These are phyloP conservation scores for Hygrophorus russula DNA, from an alignment of 768 basidiomycete species.

Conservation along the genomic window DNA sequence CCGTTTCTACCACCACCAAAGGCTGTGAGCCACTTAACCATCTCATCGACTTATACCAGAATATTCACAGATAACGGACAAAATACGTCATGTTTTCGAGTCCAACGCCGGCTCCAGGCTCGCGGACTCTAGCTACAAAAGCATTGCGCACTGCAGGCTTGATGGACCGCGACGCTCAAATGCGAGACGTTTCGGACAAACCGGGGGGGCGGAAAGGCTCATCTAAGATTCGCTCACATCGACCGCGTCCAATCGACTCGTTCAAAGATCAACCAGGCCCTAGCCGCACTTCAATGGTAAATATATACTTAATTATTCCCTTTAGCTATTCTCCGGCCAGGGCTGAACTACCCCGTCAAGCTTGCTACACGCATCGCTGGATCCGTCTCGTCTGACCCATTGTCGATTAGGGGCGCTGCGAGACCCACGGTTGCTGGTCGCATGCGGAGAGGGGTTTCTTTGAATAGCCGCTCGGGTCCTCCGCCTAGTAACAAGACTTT, in stretches of 20 bases:
- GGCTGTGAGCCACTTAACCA: too few relatives aligned
- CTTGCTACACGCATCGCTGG: slow-evolving; percentile 20
- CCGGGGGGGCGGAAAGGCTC: slow-evolving; percentile 65
- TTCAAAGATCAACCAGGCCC: slow-evolving; percentile 36
- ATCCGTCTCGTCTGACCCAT: slow-evolving; percentile 37
- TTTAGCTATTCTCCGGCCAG: slow-evolving; percentile 10
- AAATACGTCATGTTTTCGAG: slow-evolving; percentile 41
- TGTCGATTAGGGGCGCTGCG: slow-evolving; percentile 59
- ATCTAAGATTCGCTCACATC: slow-evolving; percentile 50
- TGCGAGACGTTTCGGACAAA: slow-evolving; percentile 60
- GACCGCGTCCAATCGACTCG: slow-evolving; percentile 47
- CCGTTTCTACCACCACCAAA: too few relatives aligned
- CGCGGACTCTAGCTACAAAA: slow-evolving; percentile 45
- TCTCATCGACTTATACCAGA: too few relatives aligned
- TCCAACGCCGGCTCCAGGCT: slow-evolving; percentile 45
- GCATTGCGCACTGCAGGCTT: slow-evolving; percentile 64
- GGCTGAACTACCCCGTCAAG: slow-evolving; percentile 17
- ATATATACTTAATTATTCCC: slow-evolving; percentile 26
- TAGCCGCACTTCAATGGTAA: slow-evolving; percentile 53
- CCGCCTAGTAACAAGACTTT: slow-evolving; percentile 26
- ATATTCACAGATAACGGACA: too few relatives aligned
- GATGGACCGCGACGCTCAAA: slow-evolving; percentile 64
- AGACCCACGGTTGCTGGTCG: slow-evolving; percentile 38
- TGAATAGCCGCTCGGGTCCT: slow-evolving; percentile 5
- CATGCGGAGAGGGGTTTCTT: slow-evolving; percentile 43